Conservation (phyloP, 208 protist species). For the Acanthamoeba royreba region DNA sequence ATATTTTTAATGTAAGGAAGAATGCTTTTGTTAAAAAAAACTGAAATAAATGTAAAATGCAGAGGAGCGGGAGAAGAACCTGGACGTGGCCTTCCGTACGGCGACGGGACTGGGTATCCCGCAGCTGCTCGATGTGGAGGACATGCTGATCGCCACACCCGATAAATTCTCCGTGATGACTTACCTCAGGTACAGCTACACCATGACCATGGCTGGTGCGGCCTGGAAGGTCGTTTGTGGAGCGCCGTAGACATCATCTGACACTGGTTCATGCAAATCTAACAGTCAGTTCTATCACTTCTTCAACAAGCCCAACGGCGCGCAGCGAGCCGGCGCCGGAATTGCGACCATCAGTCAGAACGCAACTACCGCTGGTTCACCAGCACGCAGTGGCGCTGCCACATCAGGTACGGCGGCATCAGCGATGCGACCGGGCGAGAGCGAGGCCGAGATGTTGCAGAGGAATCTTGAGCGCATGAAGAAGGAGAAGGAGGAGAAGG, state of each 20-base stretch:
- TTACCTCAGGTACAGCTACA: conserved; percentile 40
- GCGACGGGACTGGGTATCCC: background rate
- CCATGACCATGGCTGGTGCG: too few relatives aligned
- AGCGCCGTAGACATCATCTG: background rate
- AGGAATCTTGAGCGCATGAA: background rate
- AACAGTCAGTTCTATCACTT: conserved; percentile 28
- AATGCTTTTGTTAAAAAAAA: too few relatives aligned
- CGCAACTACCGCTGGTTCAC: background rate
- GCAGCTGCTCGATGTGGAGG: conserved; percentile 26
- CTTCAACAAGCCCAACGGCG: conserved; percentile 6
- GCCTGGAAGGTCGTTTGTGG: too few relatives aligned
- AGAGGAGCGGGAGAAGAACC: conserved; percentile 27
- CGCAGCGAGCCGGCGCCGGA: background rate
- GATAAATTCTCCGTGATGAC: conserved; percentile 48
- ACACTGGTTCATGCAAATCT: background rate
- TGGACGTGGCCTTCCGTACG: background rate
- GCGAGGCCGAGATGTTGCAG: background rate
- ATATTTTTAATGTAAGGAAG: too few relatives aligned
- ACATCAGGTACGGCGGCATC: background rate
- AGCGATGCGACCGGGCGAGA: background rate
- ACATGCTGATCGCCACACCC: conserved; percentile 34
- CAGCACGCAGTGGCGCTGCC: background rate
- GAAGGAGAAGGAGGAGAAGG: conserved; percentile 1
- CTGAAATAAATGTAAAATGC: too few relatives aligned
- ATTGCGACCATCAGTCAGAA: conserved; percentile 7